Evolutionary conservation across 192 early-diverging fungal genomes (phyloP).

Genomic region (Endogone sp.): DNA sequence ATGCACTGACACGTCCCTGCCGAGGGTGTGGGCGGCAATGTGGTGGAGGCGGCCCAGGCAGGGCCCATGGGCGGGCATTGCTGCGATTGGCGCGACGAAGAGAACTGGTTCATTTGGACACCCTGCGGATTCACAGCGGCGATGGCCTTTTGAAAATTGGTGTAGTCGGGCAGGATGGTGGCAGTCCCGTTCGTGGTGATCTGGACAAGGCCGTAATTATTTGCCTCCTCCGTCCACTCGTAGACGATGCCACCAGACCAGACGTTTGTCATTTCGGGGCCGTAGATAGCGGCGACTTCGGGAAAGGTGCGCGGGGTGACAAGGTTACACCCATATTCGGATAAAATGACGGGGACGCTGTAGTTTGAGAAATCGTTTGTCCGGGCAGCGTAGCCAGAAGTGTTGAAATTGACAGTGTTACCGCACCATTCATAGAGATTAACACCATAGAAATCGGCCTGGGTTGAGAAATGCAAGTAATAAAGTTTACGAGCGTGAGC

Average conservation of each 20-base stretch:
- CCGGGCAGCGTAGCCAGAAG: slow-evolving; percentile 64
- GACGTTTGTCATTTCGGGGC: slow-evolving; percentile 56
- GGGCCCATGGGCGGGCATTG: slow-evolving; percentile 38
- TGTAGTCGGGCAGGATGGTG: slow-evolving; percentile 52
- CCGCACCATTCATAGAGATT: slow-evolving; percentile 83
- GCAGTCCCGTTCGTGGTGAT: slow-evolving; percentile 39
- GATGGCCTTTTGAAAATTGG: slow-evolving; percentile 54
- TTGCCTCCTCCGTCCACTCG: slow-evolving; percentile 72
- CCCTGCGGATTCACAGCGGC: slow-evolving; percentile 48
- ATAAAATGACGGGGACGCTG: slow-evolving; percentile 63
- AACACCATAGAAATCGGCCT: slow-evolving; percentile 69
- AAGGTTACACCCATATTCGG: slow-evolving; percentile 76
- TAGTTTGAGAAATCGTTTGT: slow-evolving; percentile 56
- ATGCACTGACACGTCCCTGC: slow-evolving; percentile 62
- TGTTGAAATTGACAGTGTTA: slow-evolving; percentile 44
- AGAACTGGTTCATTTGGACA: slow-evolving; percentile 54
- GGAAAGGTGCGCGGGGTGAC: slow-evolving; percentile 63
- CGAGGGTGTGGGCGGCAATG: slow-evolving; percentile 61
- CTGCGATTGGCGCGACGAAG: slow-evolving; percentile 30
- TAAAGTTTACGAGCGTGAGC: not conserved
- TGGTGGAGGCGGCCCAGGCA: slow-evolving; percentile 51
- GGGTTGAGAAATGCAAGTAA: not conserved
- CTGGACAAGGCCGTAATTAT: slow-evolving; percentile 68
- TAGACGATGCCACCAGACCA: slow-evolving; percentile 76
- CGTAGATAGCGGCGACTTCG: slow-evolving; percentile 65